Conservation (phyloP, 768 basidiomycete species). For the Suillus bovinus region DNA sequence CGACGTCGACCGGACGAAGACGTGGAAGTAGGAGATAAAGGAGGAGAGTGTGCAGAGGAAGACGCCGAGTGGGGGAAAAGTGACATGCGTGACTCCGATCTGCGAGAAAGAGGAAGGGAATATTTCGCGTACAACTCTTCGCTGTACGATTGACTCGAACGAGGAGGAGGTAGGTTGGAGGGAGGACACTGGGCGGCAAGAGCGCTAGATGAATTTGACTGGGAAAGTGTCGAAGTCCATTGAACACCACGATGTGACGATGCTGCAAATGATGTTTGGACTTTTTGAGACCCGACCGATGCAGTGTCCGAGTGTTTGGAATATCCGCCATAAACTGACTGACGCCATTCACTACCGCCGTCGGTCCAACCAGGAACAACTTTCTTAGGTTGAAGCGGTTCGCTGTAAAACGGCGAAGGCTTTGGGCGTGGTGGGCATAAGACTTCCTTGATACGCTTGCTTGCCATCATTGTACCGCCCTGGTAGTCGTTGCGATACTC, state of each 20-base stretch:
- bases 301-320: constrained; percentile 40
- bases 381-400: constrained; percentile 37
- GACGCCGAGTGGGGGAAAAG: constrained; percentile 36
- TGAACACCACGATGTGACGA: constrained; percentile 53
- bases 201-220: constrained; percentile 26
- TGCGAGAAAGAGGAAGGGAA: constrained; percentile 55
- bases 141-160: constrained; percentile 33
- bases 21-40: constrained; percentile 36
- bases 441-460: constrained; percentile 50
- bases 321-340: constrained; percentile 54
- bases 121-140: constrained; percentile 58
- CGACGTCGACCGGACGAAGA: constrained; percentile 34
- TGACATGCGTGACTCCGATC: constrained; percentile 50
- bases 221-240: constrained; percentile 39
- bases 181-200: constrained; percentile 24
- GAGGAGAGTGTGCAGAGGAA: constrained; percentile 37
- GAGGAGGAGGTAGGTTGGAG: constrained; percentile 25
- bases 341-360: constrained; percentile 66
- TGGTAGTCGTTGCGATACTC: constrained; percentile 44
- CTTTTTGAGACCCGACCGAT: constrained; percentile 31
- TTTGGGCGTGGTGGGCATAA: constrained; percentile 43
- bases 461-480: constrained; percentile 71
- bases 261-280: constrained; percentile 49
- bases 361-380: constrained; percentile 71
- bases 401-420: constrained; percentile 34